Base-by-base conservation (phyloP, 2,329 filamentous ascomycete genomes). In the Capronia epimyces region DNA sequence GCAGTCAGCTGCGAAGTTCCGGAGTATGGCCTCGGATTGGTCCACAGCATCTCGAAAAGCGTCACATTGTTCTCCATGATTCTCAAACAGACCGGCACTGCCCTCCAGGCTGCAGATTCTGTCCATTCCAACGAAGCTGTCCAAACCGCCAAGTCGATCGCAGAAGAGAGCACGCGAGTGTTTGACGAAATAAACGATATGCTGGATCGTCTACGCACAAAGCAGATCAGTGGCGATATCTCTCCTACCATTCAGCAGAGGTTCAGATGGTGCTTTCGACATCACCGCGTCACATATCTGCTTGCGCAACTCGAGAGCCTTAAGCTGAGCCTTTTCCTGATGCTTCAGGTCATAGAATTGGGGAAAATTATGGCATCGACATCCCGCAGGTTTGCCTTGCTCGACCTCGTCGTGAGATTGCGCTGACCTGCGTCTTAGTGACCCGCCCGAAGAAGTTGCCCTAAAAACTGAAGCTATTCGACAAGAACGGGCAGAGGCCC, bases 161-260 rank as follows among this genome's bases (percentile, higher is more conserved):
- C 67, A 13, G 58, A 64, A n/a, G 69, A 71, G 43, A 65, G 67
- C 32, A 64, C 66, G 45, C 41, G 62, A 41, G 63, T 71, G 4
- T 71, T 72, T 46, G 61, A 68, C n/a, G 69, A 71, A 40, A 68
- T 72, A 24, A 64, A 69, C 50, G 65, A 65, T 34, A 72, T 72
- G 70, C 52, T 71, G 32, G 65, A 71, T 18, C 61, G 64, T 42
- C 56, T 66, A 2, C 52, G 63, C 16, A 57, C 56, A 2, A 61
- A 62, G 31, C 49, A 61, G n/a, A 60, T 60, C 10, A 51, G 56
- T 16, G 62, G 63, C 8, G 58, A 65, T 10, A 44, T 66, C 9
- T 49, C 49, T n/a, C 58, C 57, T n/a, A 57, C 58, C 4, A 52
- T 63, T 21, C 64, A 65, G 25, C 67, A 72, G 39, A 65, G 66